phyloP scores from a whole-genome alignment of 2,329 filamentous ascomycete species.

The Colletotrichum caudatum region DNA sequence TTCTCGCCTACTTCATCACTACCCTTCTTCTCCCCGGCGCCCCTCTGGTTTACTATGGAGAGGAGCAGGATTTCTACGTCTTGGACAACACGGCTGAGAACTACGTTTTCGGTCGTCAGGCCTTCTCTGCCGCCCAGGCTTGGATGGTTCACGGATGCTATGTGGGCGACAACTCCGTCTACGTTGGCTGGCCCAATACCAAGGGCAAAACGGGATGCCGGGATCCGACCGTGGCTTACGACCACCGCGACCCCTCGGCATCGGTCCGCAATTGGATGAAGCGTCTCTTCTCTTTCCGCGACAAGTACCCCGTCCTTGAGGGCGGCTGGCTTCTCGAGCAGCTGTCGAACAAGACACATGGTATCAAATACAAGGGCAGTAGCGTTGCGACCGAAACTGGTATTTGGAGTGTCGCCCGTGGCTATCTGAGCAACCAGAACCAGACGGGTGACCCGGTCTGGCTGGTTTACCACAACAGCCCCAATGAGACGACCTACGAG shows the following conservation, averaged over 20 bases:
- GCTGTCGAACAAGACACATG: slow-evolving; percentile 67
- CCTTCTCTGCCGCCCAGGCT: slow-evolving; percentile 70
- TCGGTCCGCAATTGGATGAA: slow-evolving; percentile 72
- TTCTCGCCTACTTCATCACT: slow-evolving; percentile 69
- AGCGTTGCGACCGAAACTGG: slow-evolving; percentile 66
- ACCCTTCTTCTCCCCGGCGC: slow-evolving; percentile 72
- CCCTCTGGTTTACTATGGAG: slow-evolving; percentile 71
- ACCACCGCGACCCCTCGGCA: slow-evolving; percentile 72
- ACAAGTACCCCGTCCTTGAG: slow-evolving; percentile 67
- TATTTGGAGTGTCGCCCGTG: slow-evolving; percentile 70
- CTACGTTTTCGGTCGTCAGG: slow-evolving; percentile 73
- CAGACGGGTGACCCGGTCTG: slow-evolving; percentile 62
- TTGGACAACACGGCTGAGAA: slow-evolving; percentile 73
- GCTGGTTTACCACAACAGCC: slow-evolving; percentile 64
- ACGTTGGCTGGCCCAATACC: slow-evolving; percentile 68
- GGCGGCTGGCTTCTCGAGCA: slow-evolving; percentile 68
- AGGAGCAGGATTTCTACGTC: slow-evolving; percentile 74
- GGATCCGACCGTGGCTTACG: slow-evolving; percentile 67
- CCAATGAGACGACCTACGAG: slow-evolving; percentile 62
- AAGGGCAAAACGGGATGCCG: slow-evolving; percentile 66
- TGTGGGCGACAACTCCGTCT: slow-evolving; percentile 65
- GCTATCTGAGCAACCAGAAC: slow-evolving; percentile 64
- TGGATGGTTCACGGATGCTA: slow-evolving; percentile 77
- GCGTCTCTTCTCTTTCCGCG: slow-evolving; percentile 70
- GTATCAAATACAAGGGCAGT: slow-evolving; percentile 64